These are phyloP conservation scores for Arthonia radiata DNA, from an alignment of 495 filamentous ascomycete genomes.

Conservation along the genomic window DNA sequence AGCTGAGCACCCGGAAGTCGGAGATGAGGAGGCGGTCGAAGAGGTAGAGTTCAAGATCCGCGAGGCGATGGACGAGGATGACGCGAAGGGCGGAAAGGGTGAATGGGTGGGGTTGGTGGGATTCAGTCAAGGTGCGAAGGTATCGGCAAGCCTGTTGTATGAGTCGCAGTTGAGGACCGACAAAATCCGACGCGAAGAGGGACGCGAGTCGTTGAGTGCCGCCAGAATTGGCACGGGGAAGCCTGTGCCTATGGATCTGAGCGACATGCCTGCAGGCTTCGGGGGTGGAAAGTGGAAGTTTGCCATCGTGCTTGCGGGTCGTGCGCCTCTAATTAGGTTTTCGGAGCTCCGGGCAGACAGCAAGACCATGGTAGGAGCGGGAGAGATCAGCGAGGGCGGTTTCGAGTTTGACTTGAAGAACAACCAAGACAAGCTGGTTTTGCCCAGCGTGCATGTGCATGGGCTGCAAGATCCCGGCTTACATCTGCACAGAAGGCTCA, in stretches of 20 bases:
- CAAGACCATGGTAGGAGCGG: slow-evolving; percentile 9
- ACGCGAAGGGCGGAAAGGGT: slow-evolving; percentile 20
- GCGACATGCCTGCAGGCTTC: slow-evolving; percentile 1
- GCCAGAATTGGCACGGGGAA: slow-evolving; percentile 4
- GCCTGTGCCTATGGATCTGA: slow-evolving; percentile 3
- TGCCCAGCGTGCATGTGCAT: slow-evolving; percentile 38
- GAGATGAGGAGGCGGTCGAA: slow-evolving; percentile 15
- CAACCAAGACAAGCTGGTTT: slow-evolving; percentile 9
- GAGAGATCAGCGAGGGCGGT: slow-evolving; percentile 14
- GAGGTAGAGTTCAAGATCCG: slow-evolving; percentile 13
- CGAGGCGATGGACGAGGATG: slow-evolving; percentile 13
- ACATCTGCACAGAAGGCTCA: slow-evolving; percentile 23
- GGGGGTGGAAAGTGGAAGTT: slow-evolving; percentile 11
- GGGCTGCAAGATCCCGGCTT: slow-evolving; percentile 30
- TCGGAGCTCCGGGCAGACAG: slow-evolving; percentile 11
- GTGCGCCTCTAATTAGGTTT: slow-evolving; percentile 26
- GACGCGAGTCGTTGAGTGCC: neutral
- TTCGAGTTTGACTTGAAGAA: slow-evolving; percentile 11
- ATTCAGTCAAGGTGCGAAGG: slow-evolving; percentile 33
- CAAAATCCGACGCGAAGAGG: slow-evolving; percentile 3
- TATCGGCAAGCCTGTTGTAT: slow-evolving; percentile 22
- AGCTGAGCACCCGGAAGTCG: slow-evolving; percentile 19
- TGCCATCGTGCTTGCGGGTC: slow-evolving; percentile 28
- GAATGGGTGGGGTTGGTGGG: slow-evolving; percentile 32
- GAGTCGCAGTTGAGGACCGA: slow-evolving; percentile 15